Conservation (phyloP, 2,329 filamentous ascomycete genomes). For the Drechslerella stenobrocha region DNA sequence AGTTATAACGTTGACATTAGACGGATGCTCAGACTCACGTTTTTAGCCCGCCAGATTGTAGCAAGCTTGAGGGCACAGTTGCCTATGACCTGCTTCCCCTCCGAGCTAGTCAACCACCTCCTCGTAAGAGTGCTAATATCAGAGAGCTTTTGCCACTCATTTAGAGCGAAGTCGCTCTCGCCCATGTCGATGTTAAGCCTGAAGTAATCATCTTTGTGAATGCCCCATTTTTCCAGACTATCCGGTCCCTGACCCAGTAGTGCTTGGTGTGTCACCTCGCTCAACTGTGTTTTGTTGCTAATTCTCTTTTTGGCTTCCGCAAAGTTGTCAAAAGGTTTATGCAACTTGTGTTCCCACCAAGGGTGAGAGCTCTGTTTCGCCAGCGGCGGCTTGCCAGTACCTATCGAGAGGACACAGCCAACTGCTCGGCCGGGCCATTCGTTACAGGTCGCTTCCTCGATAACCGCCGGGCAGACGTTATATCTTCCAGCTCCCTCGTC, state of each 20-base stretch:
- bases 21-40: constrained; percentile 15
- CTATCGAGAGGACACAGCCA: constrained; percentile 86
- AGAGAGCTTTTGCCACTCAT: constrained; percentile 91
- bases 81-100: constrained; percentile 38
- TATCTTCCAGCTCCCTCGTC: constrained; percentile 91
- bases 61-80: constrained; percentile 40
- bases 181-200: constrained; percentile 96
- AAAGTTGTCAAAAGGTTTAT: constrained; percentile 71
- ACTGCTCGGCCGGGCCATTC: constrained; percentile 83
- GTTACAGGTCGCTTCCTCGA: constrained; percentile 88
- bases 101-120: constrained; percentile 70
- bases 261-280: constrained; percentile 80
- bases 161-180: constrained; percentile 97
- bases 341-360: constrained; percentile 85
- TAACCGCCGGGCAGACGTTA: constrained; percentile 80
- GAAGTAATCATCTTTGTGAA: constrained; percentile 89
- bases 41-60: constrained; percentile 42
- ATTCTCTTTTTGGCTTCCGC: constrained; percentile 82
- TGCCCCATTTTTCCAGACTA: constrained; percentile 64
- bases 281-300: constrained; percentile 90
- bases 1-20: not conserved
- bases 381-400: constrained; percentile 77
- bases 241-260: constrained; percentile 25
- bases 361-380: constrained; percentile 67
- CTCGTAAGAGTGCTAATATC: constrained; percentile 93